Base-by-base conservation (phyloP, 345 rosid genomes). In the Carallia brachiata region DNA sequence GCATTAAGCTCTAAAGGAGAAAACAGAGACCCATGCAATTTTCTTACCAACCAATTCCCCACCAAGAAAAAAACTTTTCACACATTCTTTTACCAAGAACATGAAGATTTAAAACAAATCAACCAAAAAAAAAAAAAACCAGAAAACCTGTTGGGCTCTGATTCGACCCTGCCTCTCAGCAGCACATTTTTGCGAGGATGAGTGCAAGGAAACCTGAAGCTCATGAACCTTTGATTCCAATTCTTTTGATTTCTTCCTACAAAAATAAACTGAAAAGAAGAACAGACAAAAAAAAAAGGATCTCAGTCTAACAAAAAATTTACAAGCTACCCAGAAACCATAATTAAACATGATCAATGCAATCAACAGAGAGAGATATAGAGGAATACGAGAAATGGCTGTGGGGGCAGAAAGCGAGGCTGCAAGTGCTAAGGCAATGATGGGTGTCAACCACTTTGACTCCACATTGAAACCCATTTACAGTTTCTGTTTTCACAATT, bases 121-220 rank as follows among this genome's bases (percentile, higher is more conserved):
- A 30, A 57, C 34, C 15, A 8, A 32, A 7, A 17, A 58, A 23
- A 2, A 15, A 54, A 23, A 23, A 52, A 28, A 65, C 68, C 44
- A 54, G 63, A 55, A 66, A 61, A 89, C 98, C 93, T 91, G 95
- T 66, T 91, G 96, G 77, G 96, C 87, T 70, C 91, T 82, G 69
- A 90, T 85, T 68, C 97, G 95, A 65, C 95, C 98, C 81, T 86
- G 91, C 70, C 98, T 80, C 84, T 94, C 96, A 15, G 97, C 84
- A 56, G 89, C 85, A 79, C 87, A 78, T 77, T 87, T 91, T 30
- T 85, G 84, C 59, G 60, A n/a, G 9, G 89, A 77, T 15, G 89
- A 84, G 66, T 82, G 78, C 74, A 94, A 84, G 75, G 91, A 84
- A 58, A 69, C 79, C 70, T 86, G 78, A 55, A 94, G 90, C 79